phyloP scores from a whole-genome alignment of 257 asterid genomes.

The Dorcoceras hygrometricum region DNA sequence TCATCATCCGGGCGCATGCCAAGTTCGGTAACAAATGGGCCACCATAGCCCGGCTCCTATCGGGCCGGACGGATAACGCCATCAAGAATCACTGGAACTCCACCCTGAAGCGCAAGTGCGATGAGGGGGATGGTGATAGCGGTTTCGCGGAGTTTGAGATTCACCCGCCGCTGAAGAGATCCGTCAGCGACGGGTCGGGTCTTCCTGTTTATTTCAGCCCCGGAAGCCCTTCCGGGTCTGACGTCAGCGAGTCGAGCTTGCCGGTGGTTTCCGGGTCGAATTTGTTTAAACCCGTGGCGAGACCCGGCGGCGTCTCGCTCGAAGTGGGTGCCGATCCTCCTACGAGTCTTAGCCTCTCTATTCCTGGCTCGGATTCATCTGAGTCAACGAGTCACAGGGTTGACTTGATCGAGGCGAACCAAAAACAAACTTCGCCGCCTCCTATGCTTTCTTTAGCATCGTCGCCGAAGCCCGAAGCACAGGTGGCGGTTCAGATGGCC shows the following conservation, averaged over 20 bases:
- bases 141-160: constrained; percentile 27
- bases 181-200: constrained; percentile 58
- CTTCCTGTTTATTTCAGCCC: constrained; percentile 39
- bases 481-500: not conserved
- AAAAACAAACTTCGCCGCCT: constrained; percentile 14
- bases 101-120: constrained; percentile 62
- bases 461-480: not conserved
- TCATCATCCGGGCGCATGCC: constrained; percentile 43
- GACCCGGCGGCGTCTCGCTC: constrained; percentile 28
- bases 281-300: constrained; percentile 43
- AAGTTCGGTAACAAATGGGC: constrained; percentile 52
- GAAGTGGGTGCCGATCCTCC: constrained; percentile 43
- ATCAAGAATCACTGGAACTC: constrained; percentile 59
- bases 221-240: constrained; percentile 63
- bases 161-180: constrained; percentile 51
- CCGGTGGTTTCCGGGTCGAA: constrained; percentile 30
- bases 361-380: constrained; percentile 45
- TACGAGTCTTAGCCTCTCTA: constrained; percentile 52
- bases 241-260: constrained; percentile 43
- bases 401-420: constrained; percentile 27
- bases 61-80: constrained; percentile 57
- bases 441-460: not conserved
- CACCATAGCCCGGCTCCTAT: constrained; percentile 40
- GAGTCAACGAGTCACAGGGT: constrained; percentile 20
- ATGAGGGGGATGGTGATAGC: constrained; percentile 14